Evolutionary conservation across 306 rosid species (phyloP).

Genomic region (Begonia loranthoides): DNA sequence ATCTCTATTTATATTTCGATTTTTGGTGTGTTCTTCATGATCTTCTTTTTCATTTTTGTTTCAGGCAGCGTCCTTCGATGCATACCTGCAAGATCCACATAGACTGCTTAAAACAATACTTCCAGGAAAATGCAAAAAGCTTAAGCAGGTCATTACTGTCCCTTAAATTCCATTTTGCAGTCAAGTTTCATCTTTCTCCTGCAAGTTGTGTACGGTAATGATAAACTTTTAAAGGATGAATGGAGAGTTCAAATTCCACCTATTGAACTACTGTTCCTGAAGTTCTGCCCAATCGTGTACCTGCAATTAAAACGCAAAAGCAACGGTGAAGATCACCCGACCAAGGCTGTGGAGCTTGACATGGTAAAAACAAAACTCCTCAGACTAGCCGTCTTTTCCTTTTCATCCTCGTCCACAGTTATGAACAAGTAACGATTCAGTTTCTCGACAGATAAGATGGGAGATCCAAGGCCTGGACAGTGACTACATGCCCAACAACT

Average conservation of each 20-base stretch:
- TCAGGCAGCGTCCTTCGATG: slow-evolving; percentile 1
- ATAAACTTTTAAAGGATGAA: not conserved
- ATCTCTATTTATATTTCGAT: too few relatives aligned
- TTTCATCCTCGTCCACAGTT: not conserved
- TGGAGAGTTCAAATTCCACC: slow-evolving; percentile 7
- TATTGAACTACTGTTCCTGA: not conserved
- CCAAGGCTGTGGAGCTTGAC: slow-evolving; percentile 1
- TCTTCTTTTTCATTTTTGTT: too few relatives aligned
- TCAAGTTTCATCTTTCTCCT: too few relatives aligned
- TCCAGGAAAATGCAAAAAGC: not conserved
- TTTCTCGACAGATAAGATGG: slow-evolving; percentile 3
- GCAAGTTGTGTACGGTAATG: too few relatives aligned
- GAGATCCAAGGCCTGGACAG: not conserved
- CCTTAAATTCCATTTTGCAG: not conserved
- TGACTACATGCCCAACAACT: not conserved
- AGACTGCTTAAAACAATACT: slow-evolving; percentile 2
- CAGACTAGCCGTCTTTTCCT: not conserved
- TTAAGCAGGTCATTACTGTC: not conserved
- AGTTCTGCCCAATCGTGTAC: not conserved
- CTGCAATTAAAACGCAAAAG: not conserved
- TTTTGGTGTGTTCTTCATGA: too few relatives aligned
- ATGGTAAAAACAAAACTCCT: not conserved
- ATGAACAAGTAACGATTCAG: not conserved
- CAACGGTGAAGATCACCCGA: not conserved
- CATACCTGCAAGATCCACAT: not conserved